These are phyloP conservation scores for Litsea cubeba DNA, from an alignment of 164 flowering plant species.

Conservation along the genomic window DNA sequence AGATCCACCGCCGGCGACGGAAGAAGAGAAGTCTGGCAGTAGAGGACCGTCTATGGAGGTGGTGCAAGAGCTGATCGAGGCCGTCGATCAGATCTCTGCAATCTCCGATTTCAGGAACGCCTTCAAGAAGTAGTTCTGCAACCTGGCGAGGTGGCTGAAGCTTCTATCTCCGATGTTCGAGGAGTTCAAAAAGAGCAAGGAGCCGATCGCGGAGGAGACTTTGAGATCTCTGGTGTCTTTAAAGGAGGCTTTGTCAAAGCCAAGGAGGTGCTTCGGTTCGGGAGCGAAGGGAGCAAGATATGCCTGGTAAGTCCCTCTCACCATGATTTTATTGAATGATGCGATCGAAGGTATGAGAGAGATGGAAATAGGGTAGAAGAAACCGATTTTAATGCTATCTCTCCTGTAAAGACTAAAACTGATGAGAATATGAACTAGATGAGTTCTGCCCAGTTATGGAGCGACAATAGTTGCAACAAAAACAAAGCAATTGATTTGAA, in stretches of 20 bases:
- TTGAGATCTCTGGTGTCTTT: constrained; percentile 31
- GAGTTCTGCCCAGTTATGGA: no score
- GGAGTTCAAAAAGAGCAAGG: constrained; percentile 66
- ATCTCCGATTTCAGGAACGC: constrained; percentile 52
- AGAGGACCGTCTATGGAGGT: constrained; percentile 13
- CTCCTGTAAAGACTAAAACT: no score
- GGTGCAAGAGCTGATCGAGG: constrained; percentile 42
- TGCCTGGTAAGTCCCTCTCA: constrained; percentile 72
- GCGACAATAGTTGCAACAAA: no score
- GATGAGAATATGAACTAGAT: no score
- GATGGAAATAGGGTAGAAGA: no score
- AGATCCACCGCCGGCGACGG: constrained; percentile 22
- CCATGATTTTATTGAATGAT: no score
- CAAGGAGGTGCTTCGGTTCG: constrained; percentile 62
- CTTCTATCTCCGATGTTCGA: constrained; percentile 82
- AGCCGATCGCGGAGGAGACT: constrained; percentile 36
- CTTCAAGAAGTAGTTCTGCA: constrained; percentile 72
- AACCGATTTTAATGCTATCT: no score
- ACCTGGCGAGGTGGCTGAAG: constrained; percentile 77
- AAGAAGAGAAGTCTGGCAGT: constrained; percentile 22
- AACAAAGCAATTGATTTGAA: no score
- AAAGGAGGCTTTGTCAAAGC: constrained; percentile 46
- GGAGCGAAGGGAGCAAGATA: constrained; percentile 79
- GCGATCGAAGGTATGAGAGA: no score
- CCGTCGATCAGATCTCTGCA: constrained; percentile 52